Percentiles rank a stretch among this genome's conserved stretches.
These are phyloP conservation scores for Acrasis kona DNA, from an alignment of 78 protist species.

Conservation along the genomic window DNA sequence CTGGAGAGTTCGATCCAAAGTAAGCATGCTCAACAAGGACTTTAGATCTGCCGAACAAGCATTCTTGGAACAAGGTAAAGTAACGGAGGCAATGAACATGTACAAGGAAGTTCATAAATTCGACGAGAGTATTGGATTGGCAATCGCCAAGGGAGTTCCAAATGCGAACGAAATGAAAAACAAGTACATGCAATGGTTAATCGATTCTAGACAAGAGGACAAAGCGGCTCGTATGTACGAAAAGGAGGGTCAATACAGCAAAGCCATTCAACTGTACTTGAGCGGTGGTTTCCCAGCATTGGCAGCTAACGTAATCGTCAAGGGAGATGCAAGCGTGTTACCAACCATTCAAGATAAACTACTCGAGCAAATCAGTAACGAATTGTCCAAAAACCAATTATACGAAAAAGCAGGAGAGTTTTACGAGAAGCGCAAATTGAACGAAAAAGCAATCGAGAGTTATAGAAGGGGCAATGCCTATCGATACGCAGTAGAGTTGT, in stretches of 20 bases:
- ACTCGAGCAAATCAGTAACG: conserved; percentile 40
- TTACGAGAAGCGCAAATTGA: conserved; percentile 35
- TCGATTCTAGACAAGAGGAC: conserved; percentile 58
- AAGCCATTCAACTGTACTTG: conserved; percentile 53
- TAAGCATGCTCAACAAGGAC: conserved; percentile 34
- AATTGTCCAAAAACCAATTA: conserved; percentile 26
- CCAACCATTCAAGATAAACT: not conserved
- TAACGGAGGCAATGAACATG: conserved; percentile 54
- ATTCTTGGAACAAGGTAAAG: not conserved
- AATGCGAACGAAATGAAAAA: conserved; percentile 16
- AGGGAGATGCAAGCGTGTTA: not conserved
- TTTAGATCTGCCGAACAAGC: no score
- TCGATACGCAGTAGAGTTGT: conserved; percentile 66
- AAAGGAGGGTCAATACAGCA: conserved; percentile 22
- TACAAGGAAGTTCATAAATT: conserved; percentile 38
- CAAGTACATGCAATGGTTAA: conserved; percentile 44
- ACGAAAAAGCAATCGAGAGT: conserved; percentile 53
- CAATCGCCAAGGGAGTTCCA: conserved; percentile 22
- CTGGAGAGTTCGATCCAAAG: conserved; percentile 40
- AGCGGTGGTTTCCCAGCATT: conserved; percentile 60
- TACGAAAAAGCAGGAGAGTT: conserved; percentile 68
- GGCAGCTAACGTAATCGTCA: conserved; percentile 59
- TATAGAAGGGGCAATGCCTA: conserved; percentile 58
- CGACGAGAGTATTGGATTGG: conserved; percentile 57
- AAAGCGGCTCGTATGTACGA: conserved; percentile 60